Evolutionary conservation across 495 filamentous ascomycete species (phyloP).

Genomic region (Filosporella fistucella): DNA sequence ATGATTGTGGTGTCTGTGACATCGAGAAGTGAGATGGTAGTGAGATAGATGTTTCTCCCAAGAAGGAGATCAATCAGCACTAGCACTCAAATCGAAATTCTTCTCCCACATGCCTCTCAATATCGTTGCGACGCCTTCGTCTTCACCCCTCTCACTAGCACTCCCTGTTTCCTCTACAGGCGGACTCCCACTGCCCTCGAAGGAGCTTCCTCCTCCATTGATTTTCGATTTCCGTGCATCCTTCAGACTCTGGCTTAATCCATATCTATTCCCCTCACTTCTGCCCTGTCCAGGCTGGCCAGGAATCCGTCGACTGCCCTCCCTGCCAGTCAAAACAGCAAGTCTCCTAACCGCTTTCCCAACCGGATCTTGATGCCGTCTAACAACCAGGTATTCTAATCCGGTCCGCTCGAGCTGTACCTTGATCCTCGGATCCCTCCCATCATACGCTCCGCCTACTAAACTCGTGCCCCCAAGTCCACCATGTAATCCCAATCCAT

Average conservation of each 20-base stretch:
- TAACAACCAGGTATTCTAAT: constrained; percentile 63
- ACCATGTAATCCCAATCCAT: constrained; percentile 38
- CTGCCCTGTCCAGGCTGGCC: constrained; percentile 20
- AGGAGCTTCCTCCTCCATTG: constrained; percentile 27
- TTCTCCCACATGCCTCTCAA: constrained; percentile 52
- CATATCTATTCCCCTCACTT: constrained; percentile 24
- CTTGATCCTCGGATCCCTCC: constrained; percentile 47
- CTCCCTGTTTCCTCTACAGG: constrained; percentile 28
- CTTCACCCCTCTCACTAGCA: constrained; percentile 35
- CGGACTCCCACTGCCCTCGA: constrained; percentile 28
- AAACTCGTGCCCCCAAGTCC: constrained; percentile 29
- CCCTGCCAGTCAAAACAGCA: constrained; percentile 39
- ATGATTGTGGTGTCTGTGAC: too few relatives aligned
- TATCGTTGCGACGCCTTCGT: constrained; percentile 37
- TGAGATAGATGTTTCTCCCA: too few relatives aligned
- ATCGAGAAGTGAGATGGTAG: too few relatives aligned
- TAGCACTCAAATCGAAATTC: constrained; percentile 43
- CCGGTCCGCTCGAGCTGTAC: constrained; percentile 56
- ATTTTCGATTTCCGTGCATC: constrained; percentile 15
- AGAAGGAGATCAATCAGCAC: constrained; percentile 44
- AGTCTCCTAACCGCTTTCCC: constrained; percentile 52
- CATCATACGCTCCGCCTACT: constrained; percentile 34
- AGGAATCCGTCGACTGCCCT: constrained; percentile 41
- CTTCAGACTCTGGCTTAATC: constrained; percentile 37
- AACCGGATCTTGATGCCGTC: constrained; percentile 63